Conservation (phyloP, 2,329 filamentous ascomycete species). For the Fusarium virguliforme region DNA sequence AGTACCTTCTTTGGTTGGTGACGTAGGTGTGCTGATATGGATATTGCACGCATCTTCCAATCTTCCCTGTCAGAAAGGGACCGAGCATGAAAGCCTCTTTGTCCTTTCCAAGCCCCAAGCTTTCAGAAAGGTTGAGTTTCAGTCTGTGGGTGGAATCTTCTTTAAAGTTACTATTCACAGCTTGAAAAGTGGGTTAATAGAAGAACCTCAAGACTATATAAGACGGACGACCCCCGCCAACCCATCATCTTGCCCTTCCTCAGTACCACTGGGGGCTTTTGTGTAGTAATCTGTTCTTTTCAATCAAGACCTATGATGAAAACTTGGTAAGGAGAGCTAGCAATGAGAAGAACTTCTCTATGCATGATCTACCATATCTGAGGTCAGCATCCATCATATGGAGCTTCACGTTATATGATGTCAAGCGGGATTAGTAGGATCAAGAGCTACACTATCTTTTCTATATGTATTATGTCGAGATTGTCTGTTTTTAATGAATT, state of each 20-base stretch:
- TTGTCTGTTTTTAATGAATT: no score
- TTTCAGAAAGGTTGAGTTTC: background rate
- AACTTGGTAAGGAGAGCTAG: background rate
- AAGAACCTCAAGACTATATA: background rate
- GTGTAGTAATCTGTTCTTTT: background rate
- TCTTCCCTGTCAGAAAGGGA: background rate
- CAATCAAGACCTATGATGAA: background rate
- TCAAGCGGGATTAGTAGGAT: background rate
- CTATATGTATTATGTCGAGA: no score
- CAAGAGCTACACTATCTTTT: no score
- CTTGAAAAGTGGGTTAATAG: background rate
- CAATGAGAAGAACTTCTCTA: background rate
- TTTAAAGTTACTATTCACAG: background rate
- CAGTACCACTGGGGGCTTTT: background rate
- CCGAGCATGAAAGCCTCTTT: background rate
- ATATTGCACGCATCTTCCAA: background rate
- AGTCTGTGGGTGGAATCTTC: no score
- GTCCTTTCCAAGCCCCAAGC: background rate
- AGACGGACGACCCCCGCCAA: background rate
- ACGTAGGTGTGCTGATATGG: background rate
- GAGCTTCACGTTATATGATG: background rate
- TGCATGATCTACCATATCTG: background rate
- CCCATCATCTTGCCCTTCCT: background rate
- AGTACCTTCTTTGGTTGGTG: background rate
- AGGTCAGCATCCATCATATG: background rate